Conservation (phyloP, 495 filamentous ascomycete genomes). For the Friedmanniomyces simplex region DNA sequence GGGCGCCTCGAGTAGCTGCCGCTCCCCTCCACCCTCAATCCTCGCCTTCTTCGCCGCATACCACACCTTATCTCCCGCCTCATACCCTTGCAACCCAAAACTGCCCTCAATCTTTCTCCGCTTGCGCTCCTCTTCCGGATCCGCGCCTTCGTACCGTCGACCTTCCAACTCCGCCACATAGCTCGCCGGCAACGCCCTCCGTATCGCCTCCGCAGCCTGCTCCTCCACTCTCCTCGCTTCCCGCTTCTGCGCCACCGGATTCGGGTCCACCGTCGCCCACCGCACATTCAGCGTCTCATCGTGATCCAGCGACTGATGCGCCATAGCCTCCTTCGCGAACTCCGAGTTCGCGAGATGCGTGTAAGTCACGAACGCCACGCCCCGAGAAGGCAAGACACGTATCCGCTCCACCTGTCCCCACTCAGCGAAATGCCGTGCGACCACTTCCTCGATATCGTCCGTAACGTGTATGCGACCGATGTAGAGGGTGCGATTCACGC, state of each 20-base stretch:
- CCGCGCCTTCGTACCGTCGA: slow-evolving; percentile 36
- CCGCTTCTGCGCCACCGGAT: slow-evolving; percentile 86
- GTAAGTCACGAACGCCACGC: slow-evolving; percentile 88
- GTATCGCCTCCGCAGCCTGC: slow-evolving; percentile 94
- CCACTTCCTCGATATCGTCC: slow-evolving; percentile 98
- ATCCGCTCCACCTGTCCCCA: slow-evolving; percentile 84
- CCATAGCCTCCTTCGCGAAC: slow-evolving; percentile 54
- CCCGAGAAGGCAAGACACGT: slow-evolving; percentile 70
- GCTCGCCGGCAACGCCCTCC: no score
- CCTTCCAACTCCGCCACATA: slow-evolving; percentile 94
- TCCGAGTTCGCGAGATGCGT: slow-evolving; percentile 56
- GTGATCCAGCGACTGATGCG: slow-evolving; percentile 75
- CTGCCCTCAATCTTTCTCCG: slow-evolving; percentile 82
- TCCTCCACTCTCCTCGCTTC: slow-evolving; percentile 87
- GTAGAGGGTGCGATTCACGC: slow-evolving; percentile 91
- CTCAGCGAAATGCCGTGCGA: slow-evolving; percentile 83
- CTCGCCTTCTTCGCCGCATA: no score
- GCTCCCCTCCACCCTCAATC: no score
- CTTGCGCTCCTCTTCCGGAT: slow-evolving; percentile 76
- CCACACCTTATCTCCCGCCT: slow-evolving; percentile 93
- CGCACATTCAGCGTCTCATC: slow-evolving; percentile 88
- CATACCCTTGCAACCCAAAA: slow-evolving; percentile 84
- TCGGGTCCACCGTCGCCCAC: slow-evolving; percentile 94
- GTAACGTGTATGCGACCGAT: slow-evolving; percentile 86
- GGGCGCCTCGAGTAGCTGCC: slow-evolving; percentile 32